Base-by-base conservation (phyloP, 495 filamentous ascomycete species). In the Aspergillus conjunctus region DNA sequence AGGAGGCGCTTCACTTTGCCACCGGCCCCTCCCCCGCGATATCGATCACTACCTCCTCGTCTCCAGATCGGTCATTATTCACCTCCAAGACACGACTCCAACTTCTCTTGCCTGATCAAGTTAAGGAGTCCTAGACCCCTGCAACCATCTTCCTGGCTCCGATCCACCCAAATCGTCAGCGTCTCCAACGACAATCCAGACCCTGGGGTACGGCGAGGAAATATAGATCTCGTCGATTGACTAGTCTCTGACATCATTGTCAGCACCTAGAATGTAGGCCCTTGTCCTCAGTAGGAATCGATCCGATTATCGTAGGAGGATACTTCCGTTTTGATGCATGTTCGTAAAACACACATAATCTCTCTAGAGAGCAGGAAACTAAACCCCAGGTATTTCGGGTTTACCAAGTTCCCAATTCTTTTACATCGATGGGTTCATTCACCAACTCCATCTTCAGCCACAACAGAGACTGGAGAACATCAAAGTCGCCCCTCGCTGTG, bases 401-500 rank as follows among this genome's bases (percentile, higher is more conserved):
- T n/a, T n/a, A n/a, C n/a, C n/a, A n/a, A n/a, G n/a, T n/a, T n/a
- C n/a, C n/a, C n/a, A n/a, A n/a, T n/a, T n/a, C n/a, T n/a, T n/a
- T n/a, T n/a, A n/a, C n/a, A n/a, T n/a, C n/a, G n/a, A n/a, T 22
- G 7, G 15, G 20, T 5, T 6, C 32, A 46, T 44, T 9, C 20
- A 14, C 5, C 30, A 20, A 26, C 26, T 26, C 26, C 26, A 26
- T 44, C 20, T 31, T 22, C 30, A 56, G 20, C 32, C 48, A 41
- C 18, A 46, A 34, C 15, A 21, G 43, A 59, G 45, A 20, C 7
- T 33, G 60, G 60, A 44, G 62, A n/a, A 64, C 58, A 18, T 64
- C 17, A 57, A 60, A 17, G 56, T 64, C 52, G 15, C 52, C 14
- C 52, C 53, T n/a, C 22, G n/a, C n/a, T 20, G 26, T 3, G 30